Evolutionary conservation across 306 rosid species (phyloP), one percentile per base, ranked within the genome.

Genomic region (Erythrophleum fordii): DNA sequence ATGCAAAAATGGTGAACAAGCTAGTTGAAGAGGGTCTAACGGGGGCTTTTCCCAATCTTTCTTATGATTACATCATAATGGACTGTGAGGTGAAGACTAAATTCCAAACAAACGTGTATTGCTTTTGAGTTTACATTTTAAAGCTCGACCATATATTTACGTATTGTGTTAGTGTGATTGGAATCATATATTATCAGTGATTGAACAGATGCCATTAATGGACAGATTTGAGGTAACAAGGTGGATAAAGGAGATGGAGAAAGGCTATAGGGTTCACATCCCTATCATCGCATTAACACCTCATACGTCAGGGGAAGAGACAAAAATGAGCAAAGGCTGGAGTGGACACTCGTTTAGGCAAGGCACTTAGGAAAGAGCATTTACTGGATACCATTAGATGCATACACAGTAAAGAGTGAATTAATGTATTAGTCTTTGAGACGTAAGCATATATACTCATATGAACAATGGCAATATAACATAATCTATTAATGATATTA

Each of bases 241-340:
- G 69, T 23, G 73, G 78, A 91, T 92, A 84, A 77, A 97, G 80
- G 77, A 79, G 77, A 72, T 77, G 75, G 97, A 91, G 83, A 82
- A 77, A 70, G 2, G 14, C 0, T 84, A 77, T 60, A 85, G 87
- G 60, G 66, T 86, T 52, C 92, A 35, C 64, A 88, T 88, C 52
- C 94, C 94, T 3, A 91, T 95, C 73, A 89, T 95, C 58, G 97
- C 95, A 70, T 82, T 94, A 69, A 90, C 95, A 5, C 93, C 91
- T 80, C 83, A 83, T n/a, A 44, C 87, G 14, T 23, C 56, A 5
- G 78, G 83, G 13, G 86, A 77, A 45, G 87, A 85, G 84, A 89
- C 76, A 3, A 81, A 51, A 4, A 76, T 12, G 73, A 77, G 73
- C 18, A 56, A 35, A 89, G 28, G 91, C 88, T 53, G 91, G 92